A percentile compares a stretch with the other conserved stretches of the same genome.
Evolutionary conservation across 768 basidiomycete genomes (phyloP).

Genomic region (Lentinula boryana): DNA sequence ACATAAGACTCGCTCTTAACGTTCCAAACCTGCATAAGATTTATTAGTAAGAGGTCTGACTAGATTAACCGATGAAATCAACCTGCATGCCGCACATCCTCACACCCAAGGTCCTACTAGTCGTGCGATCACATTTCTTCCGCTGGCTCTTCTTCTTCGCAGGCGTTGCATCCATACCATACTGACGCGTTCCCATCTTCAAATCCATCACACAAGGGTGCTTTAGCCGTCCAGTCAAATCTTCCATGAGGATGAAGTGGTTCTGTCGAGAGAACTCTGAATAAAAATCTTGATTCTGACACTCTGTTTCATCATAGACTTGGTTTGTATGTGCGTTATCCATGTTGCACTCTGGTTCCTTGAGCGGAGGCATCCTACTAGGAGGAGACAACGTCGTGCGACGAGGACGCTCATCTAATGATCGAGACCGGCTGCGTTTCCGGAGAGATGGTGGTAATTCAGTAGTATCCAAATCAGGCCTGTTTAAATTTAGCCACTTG

Average conservation of each 20-base stretch:
- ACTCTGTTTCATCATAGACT: background rate
- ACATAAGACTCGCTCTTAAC: constrained; percentile 74
- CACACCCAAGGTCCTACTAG: constrained; percentile 85
- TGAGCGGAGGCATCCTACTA: background rate
- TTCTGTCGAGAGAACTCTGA: constrained; percentile 76
- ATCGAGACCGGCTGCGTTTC: constrained; percentile 25
- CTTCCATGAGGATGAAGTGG: constrained; percentile 99
- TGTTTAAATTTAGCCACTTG: background rate
- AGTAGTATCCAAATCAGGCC: constrained; percentile 14
- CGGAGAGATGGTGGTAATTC: constrained; percentile 27
- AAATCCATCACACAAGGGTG: constrained; percentile 94
- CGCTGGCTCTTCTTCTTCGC: constrained; percentile 97
- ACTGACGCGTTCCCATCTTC: constrained; percentile 99
- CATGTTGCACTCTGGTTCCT: constrained; percentile 34
- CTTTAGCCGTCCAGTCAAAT: constrained; percentile 88
- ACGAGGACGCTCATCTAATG: constrained; percentile 18
- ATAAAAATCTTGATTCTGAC: constrained; percentile 30
- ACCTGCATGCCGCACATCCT: constrained; percentile 99
- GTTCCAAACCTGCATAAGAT: constrained; percentile 78
- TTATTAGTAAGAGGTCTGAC: background rate
- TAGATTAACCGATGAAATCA: constrained; percentile 22
- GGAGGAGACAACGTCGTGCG: constrained; percentile 8
- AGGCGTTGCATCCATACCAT: constrained; percentile 90
- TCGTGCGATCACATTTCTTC: constrained; percentile 96
- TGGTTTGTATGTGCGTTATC: constrained; percentile 20